phyloP scores from a whole-genome alignment of 2,329 filamentous ascomycete genomes.

The Xylaria sp. region DNA sequence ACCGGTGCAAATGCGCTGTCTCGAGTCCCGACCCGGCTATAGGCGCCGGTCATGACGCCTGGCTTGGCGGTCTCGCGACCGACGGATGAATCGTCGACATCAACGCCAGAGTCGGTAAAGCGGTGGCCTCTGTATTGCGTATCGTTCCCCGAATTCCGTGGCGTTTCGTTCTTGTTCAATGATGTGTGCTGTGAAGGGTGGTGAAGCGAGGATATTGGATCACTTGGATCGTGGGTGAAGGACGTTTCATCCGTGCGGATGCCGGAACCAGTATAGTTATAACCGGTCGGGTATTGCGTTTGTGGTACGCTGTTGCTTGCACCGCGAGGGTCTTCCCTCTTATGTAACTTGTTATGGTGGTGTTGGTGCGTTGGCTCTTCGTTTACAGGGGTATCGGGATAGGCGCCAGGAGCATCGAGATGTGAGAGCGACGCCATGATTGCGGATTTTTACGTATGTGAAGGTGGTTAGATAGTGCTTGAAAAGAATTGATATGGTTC shows the following conservation, averaged over 20 bases:
- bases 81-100: slow-evolving; percentile 7
- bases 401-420: slow-evolving; percentile 40
- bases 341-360: slow-evolving; percentile 30
- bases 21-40: slow-evolving; percentile 34
- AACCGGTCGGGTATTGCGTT: neutral
- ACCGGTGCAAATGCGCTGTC: slow-evolving; percentile 4
- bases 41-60: slow-evolving; percentile 44
- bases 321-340: slow-evolving; percentile 39
- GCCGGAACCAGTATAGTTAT: slow-evolving; percentile 6
- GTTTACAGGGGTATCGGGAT: slow-evolving; percentile 34
- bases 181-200: neutral
- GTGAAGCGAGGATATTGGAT: neutral
- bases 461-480: neutral
- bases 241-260: neutral
- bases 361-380: slow-evolving; percentile 29
- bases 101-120: slow-evolving; percentile 1
- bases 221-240: neutral
- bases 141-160: slow-evolving; percentile 7
- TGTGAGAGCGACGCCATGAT: slow-evolving; percentile 38
- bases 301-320: slow-evolving; percentile 26
- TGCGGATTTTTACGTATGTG: neutral
- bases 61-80: slow-evolving; percentile 28
- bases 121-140: neutral
- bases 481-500: neutral
- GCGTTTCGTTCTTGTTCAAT: slow-evolving; percentile 1